phyloP scores from a whole-genome alignment of 2,329 filamentous ascomycete species.

The Rutstroemia sp. region DNA sequence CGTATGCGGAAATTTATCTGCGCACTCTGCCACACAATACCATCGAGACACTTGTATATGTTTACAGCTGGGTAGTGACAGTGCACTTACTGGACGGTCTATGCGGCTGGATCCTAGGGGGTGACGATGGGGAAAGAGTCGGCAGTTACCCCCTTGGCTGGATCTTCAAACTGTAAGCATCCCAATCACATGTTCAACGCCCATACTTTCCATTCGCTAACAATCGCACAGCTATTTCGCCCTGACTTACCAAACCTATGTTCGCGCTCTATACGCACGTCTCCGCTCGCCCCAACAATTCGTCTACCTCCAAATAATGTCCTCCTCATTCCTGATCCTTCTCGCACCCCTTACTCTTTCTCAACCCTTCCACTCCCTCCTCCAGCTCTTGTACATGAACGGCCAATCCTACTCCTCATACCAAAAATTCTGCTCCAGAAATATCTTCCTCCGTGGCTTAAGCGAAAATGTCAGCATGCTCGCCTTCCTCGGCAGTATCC shows the following conservation, averaged over 20 bases:
- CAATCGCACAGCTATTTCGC: constrained; percentile 44
- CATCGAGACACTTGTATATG: constrained; percentile 60
- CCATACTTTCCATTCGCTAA: not conserved
- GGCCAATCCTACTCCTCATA: constrained; percentile 54
- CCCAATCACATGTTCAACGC: not conserved
- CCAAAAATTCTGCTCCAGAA: constrained; percentile 57
- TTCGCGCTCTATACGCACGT: constrained; percentile 60
- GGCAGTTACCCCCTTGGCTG: constrained; percentile 64
- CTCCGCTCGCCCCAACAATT: constrained; percentile 59
- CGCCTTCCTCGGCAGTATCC: constrained; percentile 57
- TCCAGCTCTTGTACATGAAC: constrained; percentile 47
- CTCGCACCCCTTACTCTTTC: constrained; percentile 59
- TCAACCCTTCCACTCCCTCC: constrained; percentile 45
- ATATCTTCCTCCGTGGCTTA: constrained; percentile 60
- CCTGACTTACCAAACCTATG: constrained; percentile 65
- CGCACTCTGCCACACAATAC: constrained; percentile 59
- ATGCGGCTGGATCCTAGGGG: constrained; percentile 60
- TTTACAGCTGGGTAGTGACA: constrained; percentile 63
- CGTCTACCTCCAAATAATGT: constrained; percentile 56
- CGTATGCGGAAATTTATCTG: constrained; percentile 62
- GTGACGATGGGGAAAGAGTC: constrained; percentile 57
- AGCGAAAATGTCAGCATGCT: constrained; percentile 63
- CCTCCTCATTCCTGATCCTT: constrained; percentile 54
- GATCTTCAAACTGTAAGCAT: constrained; percentile 58
- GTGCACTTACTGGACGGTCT: constrained; percentile 57